Evolutionary conservation across 192 early-diverging fungal species (phyloP), one percentile per base, ranked within the genome.

Genomic region (Coemansia reversa): DNA sequence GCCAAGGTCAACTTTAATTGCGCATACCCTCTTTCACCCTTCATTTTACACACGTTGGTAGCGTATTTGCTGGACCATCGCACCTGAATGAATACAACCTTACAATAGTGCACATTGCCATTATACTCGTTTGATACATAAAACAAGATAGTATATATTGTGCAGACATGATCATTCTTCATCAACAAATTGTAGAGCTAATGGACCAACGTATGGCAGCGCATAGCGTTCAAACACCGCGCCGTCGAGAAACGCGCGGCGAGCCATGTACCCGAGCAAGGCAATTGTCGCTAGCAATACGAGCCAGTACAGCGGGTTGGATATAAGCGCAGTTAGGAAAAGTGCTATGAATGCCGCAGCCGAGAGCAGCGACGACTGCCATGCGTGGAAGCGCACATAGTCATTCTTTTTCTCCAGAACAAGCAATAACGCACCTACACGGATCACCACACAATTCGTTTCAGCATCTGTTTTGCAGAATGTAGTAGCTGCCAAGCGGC

Each of bases 331-430:
- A 7, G 63, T 53, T 3, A 83, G 25, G 39, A 83, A 51, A 56
- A 75, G 58, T 42, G 55, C 65, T 11, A 68, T 16, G 24, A 76
- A 58, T 48, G 60, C 55, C 6, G 60, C 74, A 1, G 60, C 63
- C 11, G 79, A 79, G 25, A 81, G 19, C 48, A 84, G 52, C 61
- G 75, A 57, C 59, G 79, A 84, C 66, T 81, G 83, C 83, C 79
- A 84, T 6, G 83, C 83, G 45, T 84, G 83, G 65, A 78, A 82
- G 60, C 78, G 67, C 45, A 84, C 82, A 63, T 84, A 84, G 72
- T 84, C 82, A 67, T 93, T 93, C 69, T 91, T 89, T 60, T 80
- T 84, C 67, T 93, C 92, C 25, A 89, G 48, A 22, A 93, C 79
- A 48, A 93, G 67, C 56, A 93, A 79, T n/a, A 89, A 28, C n/a